Conservation (phyloP, 2,329 filamentous ascomycete genomes). For the Alternaria hordeiaustralica region DNA sequence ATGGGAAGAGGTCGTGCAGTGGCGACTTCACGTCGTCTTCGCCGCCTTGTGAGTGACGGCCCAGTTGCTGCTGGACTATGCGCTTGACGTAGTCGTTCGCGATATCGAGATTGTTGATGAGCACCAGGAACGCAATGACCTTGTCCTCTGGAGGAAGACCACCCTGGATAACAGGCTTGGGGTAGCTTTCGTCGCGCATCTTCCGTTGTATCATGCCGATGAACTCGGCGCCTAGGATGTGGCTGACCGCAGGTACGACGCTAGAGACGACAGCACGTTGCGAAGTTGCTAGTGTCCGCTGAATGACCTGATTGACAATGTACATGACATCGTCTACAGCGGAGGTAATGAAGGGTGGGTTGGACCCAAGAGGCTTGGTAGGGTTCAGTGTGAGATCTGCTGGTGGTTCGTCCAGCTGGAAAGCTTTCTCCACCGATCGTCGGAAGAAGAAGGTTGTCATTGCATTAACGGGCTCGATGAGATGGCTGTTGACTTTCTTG, state of each 20-base stretch:
- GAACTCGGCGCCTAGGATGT: slow-evolving; percentile 87
- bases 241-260: slow-evolving; percentile 78
- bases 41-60: slow-evolving; percentile 41
- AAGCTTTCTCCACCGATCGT: slow-evolving; percentile 94
- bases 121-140: slow-evolving; percentile 85
- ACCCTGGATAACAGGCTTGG: slow-evolving; percentile 77
- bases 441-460: slow-evolving; percentile 98
- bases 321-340: slow-evolving; percentile 99
- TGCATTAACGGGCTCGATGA: slow-evolving; percentile 82
- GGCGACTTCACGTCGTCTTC: slow-evolving; percentile 48
- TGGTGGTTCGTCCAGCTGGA: slow-evolving; percentile 92
- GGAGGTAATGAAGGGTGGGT: slow-evolving; percentile 89
- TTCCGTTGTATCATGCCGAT: slow-evolving; percentile 96
- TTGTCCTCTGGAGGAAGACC: slow-evolving; percentile 86
- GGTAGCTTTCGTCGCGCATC: slow-evolving; percentile 96
- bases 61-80: slow-evolving; percentile 76
- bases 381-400: slow-evolving; percentile 78
- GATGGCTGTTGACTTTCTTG: slow-evolving; percentile 76
- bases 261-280: slow-evolving; percentile 79
- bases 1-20: slow-evolving; percentile 74
- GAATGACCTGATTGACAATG: slow-evolving; percentile 90
- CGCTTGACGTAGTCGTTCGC: slow-evolving; percentile 88
- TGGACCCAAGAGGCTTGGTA: slow-evolving; percentile 73
- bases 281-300: slow-evolving; percentile 84
- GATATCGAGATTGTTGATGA: slow-evolving; percentile 95